phyloP scores from a whole-genome alignment of 257 asterid genomes.

The Solanum sitiens region DNA sequence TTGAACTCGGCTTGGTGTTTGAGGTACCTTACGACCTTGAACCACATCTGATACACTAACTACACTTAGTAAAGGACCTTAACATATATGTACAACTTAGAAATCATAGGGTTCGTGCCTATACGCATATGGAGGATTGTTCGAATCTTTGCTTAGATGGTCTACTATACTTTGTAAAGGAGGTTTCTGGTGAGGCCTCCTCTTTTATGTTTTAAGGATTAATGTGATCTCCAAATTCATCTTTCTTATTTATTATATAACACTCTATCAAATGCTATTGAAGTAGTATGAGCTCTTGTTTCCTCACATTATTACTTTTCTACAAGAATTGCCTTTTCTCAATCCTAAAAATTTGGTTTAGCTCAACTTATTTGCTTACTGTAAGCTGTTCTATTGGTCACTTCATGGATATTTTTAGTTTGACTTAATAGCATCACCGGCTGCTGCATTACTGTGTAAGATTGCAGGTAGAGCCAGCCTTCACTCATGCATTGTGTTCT shows the following conservation, averaged over 20 bases:
- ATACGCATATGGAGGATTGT: background rate
- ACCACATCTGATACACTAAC: background rate
- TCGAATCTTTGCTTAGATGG: background rate
- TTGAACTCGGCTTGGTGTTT: background rate
- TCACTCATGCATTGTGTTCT: background rate
- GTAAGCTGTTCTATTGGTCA: background rate
- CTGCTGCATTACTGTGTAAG: background rate
- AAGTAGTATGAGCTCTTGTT: background rate
- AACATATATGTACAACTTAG: background rate
- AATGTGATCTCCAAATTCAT: background rate
- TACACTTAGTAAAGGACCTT: background rate
- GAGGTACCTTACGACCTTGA: background rate
- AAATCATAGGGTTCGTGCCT: background rate
- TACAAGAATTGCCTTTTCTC: background rate
- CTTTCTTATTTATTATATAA: background rate
- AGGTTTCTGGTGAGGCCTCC: background rate
- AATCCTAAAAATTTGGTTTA: background rate
- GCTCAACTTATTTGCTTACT: background rate
- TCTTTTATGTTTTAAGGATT: background rate
- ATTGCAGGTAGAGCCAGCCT: background rate
- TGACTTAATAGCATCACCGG: background rate
- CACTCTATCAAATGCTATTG: background rate
- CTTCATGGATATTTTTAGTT: background rate
- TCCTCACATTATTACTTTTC: background rate
- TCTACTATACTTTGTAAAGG: background rate